Evolutionary conservation across 257 asterid species (phyloP).

Genomic region (Gentiana dahurica): DNA sequence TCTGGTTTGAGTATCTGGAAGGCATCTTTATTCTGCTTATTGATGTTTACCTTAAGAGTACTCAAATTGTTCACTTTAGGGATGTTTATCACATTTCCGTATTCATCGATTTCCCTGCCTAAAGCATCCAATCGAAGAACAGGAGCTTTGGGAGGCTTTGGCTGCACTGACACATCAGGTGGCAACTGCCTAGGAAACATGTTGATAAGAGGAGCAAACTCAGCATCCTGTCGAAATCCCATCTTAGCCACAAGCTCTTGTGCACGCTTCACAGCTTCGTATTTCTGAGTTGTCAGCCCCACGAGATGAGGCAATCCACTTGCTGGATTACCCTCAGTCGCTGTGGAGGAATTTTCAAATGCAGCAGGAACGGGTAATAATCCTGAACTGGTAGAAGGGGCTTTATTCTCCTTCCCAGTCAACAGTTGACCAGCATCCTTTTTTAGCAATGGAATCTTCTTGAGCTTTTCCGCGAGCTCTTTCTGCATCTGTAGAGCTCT

Average conservation of each 20-base stretch:
- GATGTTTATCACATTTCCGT: conserved; percentile 74
- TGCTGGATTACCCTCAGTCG: conserved; percentile 21
- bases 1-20: conserved; percentile 96
- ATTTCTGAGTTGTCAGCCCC: conserved; percentile 66
- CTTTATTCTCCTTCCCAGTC: conserved; percentile 28
- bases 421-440: conserved; percentile 39
- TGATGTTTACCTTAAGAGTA: conserved; percentile 96
- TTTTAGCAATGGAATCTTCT: conserved; percentile 57
- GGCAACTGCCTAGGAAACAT: conserved; percentile 89
- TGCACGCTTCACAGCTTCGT: conserved; percentile 78
- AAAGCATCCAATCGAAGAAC: conserved; percentile 89
- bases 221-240: conserved; percentile 92
- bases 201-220: conserved; percentile 71
- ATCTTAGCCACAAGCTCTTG: conserved; percentile 88
- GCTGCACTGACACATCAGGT: conserved; percentile 61
- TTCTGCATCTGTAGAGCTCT: conserved; percentile 71
- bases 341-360: conserved; percentile 16
- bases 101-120: conserved; percentile 95
- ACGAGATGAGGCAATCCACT: conserved; percentile 58
- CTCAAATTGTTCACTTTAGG: conserved; percentile 69
- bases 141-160: conserved; percentile 88
- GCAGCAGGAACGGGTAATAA: conserved; percentile 23
- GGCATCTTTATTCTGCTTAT: conserved; percentile 92
- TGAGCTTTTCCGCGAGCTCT: conserved; percentile 64
- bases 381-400: conserved; percentile 28